phyloP scores from a whole-genome alignment of 495 filamentous ascomycete species.

The Paragyromitra xinjiangensis region DNA sequence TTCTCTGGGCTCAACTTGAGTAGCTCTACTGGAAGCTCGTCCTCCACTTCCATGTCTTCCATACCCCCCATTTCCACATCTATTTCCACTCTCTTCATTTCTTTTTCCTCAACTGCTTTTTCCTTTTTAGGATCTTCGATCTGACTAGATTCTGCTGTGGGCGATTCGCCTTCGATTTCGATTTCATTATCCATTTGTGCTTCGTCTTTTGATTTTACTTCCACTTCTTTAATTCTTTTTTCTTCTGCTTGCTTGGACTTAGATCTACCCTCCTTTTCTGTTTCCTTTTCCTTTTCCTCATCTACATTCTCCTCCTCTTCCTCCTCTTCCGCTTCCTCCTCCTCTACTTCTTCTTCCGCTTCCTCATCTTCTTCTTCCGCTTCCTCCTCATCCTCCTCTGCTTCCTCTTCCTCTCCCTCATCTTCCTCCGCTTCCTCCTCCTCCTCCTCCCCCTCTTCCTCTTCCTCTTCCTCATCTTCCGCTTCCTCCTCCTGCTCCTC shows the following conservation, averaged over 20 bases:
- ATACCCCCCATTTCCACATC: not conserved
- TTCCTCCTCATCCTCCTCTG: not conserved
- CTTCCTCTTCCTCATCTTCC: constrained; percentile 17
- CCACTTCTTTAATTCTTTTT: no score
- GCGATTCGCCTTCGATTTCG: no score
- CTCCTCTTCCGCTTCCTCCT: not conserved
- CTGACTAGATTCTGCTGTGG: no score
- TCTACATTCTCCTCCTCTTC: not conserved
- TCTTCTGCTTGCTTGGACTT: no score
- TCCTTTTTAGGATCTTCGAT: not conserved
- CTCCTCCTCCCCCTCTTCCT: not conserved
- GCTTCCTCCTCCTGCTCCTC: not conserved
- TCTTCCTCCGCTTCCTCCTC: not conserved
- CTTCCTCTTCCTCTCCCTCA: not conserved
- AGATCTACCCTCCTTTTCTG: no score
- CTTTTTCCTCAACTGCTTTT: not conserved
- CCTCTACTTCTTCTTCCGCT: constrained; percentile 1
- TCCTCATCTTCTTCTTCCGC: constrained; percentile 20
- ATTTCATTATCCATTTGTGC: no score
- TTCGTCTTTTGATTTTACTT: no score
- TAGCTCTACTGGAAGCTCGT: not conserved
- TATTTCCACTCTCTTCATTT: not conserved
- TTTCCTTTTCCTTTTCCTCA: no score
- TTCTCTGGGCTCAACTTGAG: not conserved
- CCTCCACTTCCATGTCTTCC: not conserved